Base-by-base conservation (phyloP, 305 asterid species). In the Fraxinus xanthoxyloides region DNA sequence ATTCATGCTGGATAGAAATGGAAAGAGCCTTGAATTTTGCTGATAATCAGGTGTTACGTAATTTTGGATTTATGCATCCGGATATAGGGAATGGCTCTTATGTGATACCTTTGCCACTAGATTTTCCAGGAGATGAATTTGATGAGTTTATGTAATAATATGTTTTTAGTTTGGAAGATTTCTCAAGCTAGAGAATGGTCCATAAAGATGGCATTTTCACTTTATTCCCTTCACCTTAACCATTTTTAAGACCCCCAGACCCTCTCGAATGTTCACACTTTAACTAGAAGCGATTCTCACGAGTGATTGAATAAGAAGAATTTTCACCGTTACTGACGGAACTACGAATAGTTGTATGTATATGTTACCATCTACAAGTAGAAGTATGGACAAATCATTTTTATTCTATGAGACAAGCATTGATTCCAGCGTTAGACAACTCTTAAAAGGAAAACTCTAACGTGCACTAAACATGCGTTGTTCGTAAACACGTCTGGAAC, bases 1-100 rank as follows among this genome's bases (percentile, higher is more conserved):
- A 88, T 67, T 87, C 95, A 1, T 94, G 98, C 51, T 63, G 79
- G 89, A 84, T 87, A 24, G 97, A 93, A 81, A 93, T 94, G 93
- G 94, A 92, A 26, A 90, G 89, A 51, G 98, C 97, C 1, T 83
- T 94, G n/a, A 94, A 92, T 76, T 94, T 92, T 36, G 97, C 97
- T 6, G 97, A 94, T 87, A 90, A 92, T 89, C 98, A 94, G 79
- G 97, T 94, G 80, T 75, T 94, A 1, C 84, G 93, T 17, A 88
- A 78, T 67, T 94, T 84, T 48, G 98, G 98, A 2, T 94, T 88
- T 74, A 76, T 82, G 84, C 97, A 89, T 72, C 84, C 84, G 56
- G 89, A 89, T 77, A 0, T 92, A 28, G 38, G 77, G 43, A 87
- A 88, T 31, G 81, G 85, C 1, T 87, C 97, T 43, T 48, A 72